Base-by-base conservation (phyloP, 441 rosid genomes). In the Corymbia calophylla region DNA sequence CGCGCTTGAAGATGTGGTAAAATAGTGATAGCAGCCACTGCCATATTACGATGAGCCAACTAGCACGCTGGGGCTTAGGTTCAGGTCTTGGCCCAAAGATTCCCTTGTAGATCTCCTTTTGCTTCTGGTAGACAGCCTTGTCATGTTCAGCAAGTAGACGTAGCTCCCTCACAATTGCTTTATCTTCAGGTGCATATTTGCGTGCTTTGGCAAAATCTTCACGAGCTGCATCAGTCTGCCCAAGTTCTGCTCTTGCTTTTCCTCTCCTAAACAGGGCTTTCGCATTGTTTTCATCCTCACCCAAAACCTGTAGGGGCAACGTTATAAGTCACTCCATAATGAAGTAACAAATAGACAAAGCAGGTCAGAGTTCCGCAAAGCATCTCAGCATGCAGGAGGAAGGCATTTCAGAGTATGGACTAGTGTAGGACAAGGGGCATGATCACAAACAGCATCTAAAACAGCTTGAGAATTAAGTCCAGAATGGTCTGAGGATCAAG, bases 191-290 rank as follows among this genome's bases (percentile, higher is more conserved):
- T 87, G 97, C 98, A 90, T 90, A 93, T 90, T 98, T 98, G 31
- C 95, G 96, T 0, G 98, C 99, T 94, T 96, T 97, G 10, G 92
- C 90, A 89, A 96, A 97, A 89, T 98, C 99, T 91, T 97, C 99
- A 54, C 95, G 94, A 9, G 99, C 99, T 87, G 96, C 96, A 68
- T 98, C 99, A 49, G 95, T 94, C 90, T 97, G 99, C 90, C 99
- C 99, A 53, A 98, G 98, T 91, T 98, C 99, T 56, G 97, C 93
- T 91, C 94, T 95, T 1, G 99, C 99, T 92, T 96, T 98, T 56
- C 99, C 99, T 91, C 99, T 93, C 89, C 99, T 97, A 92, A 96
- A 97, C 90, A 97, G 73, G 9, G 99, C 99, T 91, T 98, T 98
- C 9, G 92, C 96, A 66, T 98, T 98, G 91, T 95, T 96, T 88